These are phyloP conservation scores for Salix arbutifolia DNA, from an alignment of 345 rosid species.

Conservation along the genomic window DNA sequence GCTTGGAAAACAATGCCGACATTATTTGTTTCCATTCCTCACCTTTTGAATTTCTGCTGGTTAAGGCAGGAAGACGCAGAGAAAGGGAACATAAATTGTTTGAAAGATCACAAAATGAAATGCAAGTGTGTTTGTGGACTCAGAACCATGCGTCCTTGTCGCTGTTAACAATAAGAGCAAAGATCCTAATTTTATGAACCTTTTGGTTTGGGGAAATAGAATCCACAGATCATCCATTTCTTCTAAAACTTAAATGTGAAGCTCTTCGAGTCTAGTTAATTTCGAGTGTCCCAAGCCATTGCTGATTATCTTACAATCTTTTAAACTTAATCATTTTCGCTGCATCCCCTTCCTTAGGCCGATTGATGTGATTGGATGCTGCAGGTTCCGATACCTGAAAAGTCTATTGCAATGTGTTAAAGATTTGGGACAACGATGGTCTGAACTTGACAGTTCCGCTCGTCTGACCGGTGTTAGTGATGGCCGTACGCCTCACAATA, in stretches of 20 bases:
- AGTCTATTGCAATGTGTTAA: constrained; percentile 19
- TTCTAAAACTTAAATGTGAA: not conserved
- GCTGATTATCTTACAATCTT: not conserved
- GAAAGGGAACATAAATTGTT: not conserved
- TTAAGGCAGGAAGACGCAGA: not conserved
- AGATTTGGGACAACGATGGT: constrained; percentile 9
- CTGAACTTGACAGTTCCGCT: not conserved
- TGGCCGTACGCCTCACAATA: not conserved
- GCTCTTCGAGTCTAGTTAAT: not conserved
- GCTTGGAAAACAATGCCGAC: not conserved
- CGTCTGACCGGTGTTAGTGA: not conserved
- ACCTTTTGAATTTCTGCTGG: not conserved
- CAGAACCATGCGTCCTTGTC: not conserved
- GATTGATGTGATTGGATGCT: not conserved
- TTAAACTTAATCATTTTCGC: not conserved
- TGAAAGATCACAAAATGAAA: not conserved
- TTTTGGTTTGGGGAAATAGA: not conserved
- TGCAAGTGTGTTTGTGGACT: not conserved
- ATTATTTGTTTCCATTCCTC: not conserved
- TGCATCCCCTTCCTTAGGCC: not conserved
- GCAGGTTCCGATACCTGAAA: constrained; percentile 7
- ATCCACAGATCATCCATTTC: not conserved
- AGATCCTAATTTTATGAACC: not conserved
- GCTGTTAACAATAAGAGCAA: not conserved
- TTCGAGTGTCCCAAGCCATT: not conserved